Conservation (phyloP, 1,284 basidiomycete genomes). For the Butyriboletus pseudospeciosus region DNA sequence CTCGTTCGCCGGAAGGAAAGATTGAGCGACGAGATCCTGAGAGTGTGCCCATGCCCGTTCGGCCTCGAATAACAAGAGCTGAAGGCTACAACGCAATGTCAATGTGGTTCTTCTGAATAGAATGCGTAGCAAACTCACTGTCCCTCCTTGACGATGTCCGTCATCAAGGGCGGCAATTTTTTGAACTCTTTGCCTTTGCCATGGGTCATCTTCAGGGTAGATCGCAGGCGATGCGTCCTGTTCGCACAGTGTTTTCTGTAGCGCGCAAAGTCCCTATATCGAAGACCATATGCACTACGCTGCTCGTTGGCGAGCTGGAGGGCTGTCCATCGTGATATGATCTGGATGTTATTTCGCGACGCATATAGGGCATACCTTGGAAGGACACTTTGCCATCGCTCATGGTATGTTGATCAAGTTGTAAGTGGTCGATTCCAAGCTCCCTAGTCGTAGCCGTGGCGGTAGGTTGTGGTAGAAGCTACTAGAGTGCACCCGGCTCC, state of each 20-base stretch:
- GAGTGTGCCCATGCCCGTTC: constrained; percentile 92
- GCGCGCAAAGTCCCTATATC: constrained; percentile 82
- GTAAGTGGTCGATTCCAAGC: neutral
- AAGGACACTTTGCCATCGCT: constrained; percentile 30
- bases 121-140: constrained; percentile 56
- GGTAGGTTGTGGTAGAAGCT: constrained; percentile 28
- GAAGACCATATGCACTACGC: constrained; percentile 83
- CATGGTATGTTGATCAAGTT: constrained; percentile 18
- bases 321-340: constrained; percentile 41
- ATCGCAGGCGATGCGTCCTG: constrained; percentile 83
- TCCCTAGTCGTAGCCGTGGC: constrained; percentile 5
- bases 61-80: constrained; percentile 81
- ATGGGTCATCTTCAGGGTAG: constrained; percentile 79
- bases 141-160: constrained; percentile 68
- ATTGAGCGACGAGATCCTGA: constrained; percentile 66
- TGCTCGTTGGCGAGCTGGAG: constrained; percentile 85
- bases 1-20: constrained; percentile 51
- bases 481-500: neutral
- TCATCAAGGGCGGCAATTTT: constrained; percentile 62
- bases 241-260: constrained; percentile 85
- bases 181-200: constrained; percentile 89
- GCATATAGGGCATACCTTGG: constrained; percentile 30
- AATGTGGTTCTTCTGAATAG: neutral
- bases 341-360: neutral
- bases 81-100: constrained; percentile 48